Evolutionary conservation across 805 yeast genomes (phyloP), one percentile per base, ranked within the genome.

Genomic region (Saturnispora kantuleensis): DNA sequence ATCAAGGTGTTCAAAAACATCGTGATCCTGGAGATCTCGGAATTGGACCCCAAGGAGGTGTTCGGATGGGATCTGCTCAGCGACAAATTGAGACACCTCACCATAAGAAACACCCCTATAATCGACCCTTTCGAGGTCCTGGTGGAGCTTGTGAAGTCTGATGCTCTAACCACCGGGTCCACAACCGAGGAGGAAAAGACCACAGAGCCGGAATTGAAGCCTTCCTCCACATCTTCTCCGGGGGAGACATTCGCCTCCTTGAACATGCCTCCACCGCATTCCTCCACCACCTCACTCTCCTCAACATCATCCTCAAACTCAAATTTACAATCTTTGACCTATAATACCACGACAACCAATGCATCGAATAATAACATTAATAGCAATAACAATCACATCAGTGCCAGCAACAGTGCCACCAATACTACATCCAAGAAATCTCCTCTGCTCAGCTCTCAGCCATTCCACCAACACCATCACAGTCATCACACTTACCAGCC

Each of bases 41-140:
- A 77, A 46, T 65, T 77, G 47, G 83, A 77, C 49, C 81, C 83
- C 15, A 76, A 77, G 48, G 82, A 78, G 49, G 66, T 80, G 9
- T 78, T 67, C 57, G 86, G 86, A 2, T 79, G 86, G 86, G 69
- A 78, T 53, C 53, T 60, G 12, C 54, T 79, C 31, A 67, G 81
- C 48, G 79, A 75, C 42, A 73, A 66, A 47, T 62, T 79, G 33
- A 65, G 79, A 44, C 74, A 77, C 36, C 62, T 79, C 44, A 76
- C 76, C 2, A 63, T 80, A 26, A 69, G 76, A 47, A 73, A 73
- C 50, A 62, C 74, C 1, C 73, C 71, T 48, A 58, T 79, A 10
- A 63, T 64, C 35, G 78, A 73, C 52, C 71, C 79, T 7, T 67
- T 67, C 7, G 84, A 79, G 49, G 56, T 79, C 3, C 56, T 77